These are phyloP conservation scores for Ricinus communis DNA, from an alignment of 345 rosid species.

Conservation along the genomic window DNA sequence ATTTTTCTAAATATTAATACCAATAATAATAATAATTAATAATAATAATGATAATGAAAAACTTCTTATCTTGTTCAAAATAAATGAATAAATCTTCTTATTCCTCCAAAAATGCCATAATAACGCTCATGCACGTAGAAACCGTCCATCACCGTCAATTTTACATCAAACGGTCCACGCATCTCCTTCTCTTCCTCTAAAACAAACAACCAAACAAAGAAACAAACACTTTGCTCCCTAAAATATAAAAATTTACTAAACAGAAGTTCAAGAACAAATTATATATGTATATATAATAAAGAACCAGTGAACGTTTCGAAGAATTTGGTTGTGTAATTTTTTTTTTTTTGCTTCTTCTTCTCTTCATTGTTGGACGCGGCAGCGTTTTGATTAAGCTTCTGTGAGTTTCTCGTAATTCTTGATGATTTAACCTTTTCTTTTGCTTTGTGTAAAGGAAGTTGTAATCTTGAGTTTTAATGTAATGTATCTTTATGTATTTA, in stretches of 20 bases:
- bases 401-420: not conserved
- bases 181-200: not conserved
- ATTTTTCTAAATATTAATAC: too few relatives aligned
- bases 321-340: conserved; percentile 20
- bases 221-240: not conserved
- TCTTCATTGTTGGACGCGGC: not conserved
- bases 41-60: too few relatives aligned
- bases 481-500: not conserved
- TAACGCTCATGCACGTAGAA: conserved; percentile 2
- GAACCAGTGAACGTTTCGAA: conserved; percentile 22
- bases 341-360: not conserved
- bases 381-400: not conserved
- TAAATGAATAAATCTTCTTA: too few relatives aligned
- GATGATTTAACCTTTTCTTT: not conserved
- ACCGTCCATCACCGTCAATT: conserved; percentile 13
- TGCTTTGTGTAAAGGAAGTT: not conserved
- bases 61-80: too few relatives aligned
- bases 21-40: too few relatives aligned
- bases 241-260: not conserved
- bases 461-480: too few relatives aligned
- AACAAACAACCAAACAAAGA: not conserved
- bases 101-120: not conserved
- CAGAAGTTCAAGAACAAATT: too few relatives aligned
- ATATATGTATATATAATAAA: too few relatives aligned
- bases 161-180: conserved; percentile 9